Evolutionary conservation across 176 grass and related monocot genomes (phyloP), one percentile per base, ranked within the genome.

Genomic region (Dactylis glomerata): DNA sequence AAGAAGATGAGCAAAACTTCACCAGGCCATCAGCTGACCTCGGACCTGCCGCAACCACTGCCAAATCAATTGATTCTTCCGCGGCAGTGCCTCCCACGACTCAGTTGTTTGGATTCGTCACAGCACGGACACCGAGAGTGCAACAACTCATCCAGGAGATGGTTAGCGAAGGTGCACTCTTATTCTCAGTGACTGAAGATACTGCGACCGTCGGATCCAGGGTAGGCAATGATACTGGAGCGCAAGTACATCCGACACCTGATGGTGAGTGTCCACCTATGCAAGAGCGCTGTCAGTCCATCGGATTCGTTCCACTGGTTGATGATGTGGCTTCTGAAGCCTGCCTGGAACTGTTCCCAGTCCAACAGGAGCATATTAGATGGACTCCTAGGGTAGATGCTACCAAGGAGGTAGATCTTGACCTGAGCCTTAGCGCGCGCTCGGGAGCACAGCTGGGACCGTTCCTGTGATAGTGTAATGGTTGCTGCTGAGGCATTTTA

Each of bases 291-390:
- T 19, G 27, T 33, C 56, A 67, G 27, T 6, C 81, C n/a, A 74
- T 90, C 0, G 45, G 87, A 14, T 84, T 90, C 1, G 40, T 82
- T 20, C 36, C 68, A 5, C 30, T 55, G 22, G 69, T 22, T 13
- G 47, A 54, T 12, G 75, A 16, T 34, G 75, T 2, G 6, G 81
- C 59, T 73, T 58, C 75, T 3, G 64, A 75, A 47, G 46, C 71
- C 27, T 94, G 87, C 84, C 65, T 92, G 79, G 84, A 86, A 28
- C 68, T 90, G 81, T 95, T 95, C 75, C 93, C 93, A 2, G 73
- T 85, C 5, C 68, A 54, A 20, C 67, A 77, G 36, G 90, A 90
- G 66, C 81, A 86, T 3, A 90, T 92, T 42, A 82, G 81, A 66
- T 87, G 63, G 45, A 64, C 57, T 51, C 46, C 66, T 6, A 31